Evolutionary conservation across 2,329 filamentous ascomycete genomes (phyloP), one percentile per base, ranked within the genome.

Genomic region (Lecanicillium sp.): DNA sequence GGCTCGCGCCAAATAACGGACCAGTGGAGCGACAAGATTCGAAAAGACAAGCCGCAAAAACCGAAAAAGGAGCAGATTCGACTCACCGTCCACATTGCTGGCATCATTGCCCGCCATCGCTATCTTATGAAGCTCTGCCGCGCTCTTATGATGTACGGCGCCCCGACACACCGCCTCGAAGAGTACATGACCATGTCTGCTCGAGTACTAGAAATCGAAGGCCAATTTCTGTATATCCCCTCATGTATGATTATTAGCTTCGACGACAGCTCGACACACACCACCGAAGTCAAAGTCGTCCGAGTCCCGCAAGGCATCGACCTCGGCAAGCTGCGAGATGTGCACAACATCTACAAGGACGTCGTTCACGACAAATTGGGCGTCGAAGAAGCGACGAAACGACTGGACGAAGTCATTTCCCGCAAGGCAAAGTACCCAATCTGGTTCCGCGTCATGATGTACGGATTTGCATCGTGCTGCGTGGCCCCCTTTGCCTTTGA

Each of bases 231-330:
- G 17, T 96, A 95, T 56, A 77, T 95, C 20, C 88, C 89, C 0
- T 86, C 86, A 0, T 94, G 86, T 54, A 96, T 96, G 89, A 85
- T 96, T 41, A 84, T 95, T 54, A 90, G 87, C 4, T 95, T 96
- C 53, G 88, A 85, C 52, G 85, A 90, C 45, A 68, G 63, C 46
- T 61, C 63, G 1, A 86, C 83, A 0, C 83, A 88, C 52, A 88
- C 84, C 0, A 82, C 82, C n/a, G 83, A 87, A 54, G 83, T 88
- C 45, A 85, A 86, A 61, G 71, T 88, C 22, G 79, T 88, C 6
- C 74, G 80, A 4, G 73, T 77, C 0, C 62, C 64, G 0, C 82
- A 87, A 50, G 83, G 82, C 2, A 71, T 89, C 9, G 79, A 89
- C 54, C 68, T 89, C 1, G 84, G 83, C 19, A 83, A 81, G 50